A percentile compares a stretch with the other conserved stretches of the same genome.
Conservation (phyloP, 371 early-diverging fungal species). For the Mucor racemosus region DNA sequence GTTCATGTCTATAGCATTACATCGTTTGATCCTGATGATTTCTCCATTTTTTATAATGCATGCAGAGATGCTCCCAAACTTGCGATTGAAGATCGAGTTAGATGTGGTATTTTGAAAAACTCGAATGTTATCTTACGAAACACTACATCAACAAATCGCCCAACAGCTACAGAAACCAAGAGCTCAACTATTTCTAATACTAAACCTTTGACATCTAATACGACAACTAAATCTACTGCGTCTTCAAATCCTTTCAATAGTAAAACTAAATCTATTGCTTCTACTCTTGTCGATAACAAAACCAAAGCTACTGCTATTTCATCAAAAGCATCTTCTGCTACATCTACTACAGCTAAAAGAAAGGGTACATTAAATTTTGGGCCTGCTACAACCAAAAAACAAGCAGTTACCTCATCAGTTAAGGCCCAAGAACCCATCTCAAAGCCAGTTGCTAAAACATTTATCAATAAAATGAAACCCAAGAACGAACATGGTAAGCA, state of each 20-base stretch:
- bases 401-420: neutral
- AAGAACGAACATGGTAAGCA: neutral
- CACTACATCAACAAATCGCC: neutral
- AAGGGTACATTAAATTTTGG: constrained; percentile 16
- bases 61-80: constrained; percentile 16
- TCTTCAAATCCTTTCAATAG: neutral
- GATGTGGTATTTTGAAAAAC: constrained; percentile 21
- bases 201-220: neutral
- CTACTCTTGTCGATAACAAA: neutral
- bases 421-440: neutral
- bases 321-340: neutral
- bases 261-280: neutral
- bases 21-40: constrained; percentile 10
- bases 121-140: neutral
- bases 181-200: neutral
- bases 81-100: constrained; percentile 13
- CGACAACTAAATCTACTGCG: constrained; percentile 5
- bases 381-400: constrained; percentile 12
- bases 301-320: neutral
- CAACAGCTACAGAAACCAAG: neutral
- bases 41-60: constrained; percentile 15
- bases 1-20: constrained; percentile 24
- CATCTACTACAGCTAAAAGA: neutral
- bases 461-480: neutral
- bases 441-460: neutral